Percentiles rank a stretch among this genome's conserved stretches.
phyloP scores from a whole-genome alignment of 176 grass and related monocot genomes.

The Secale cereale region DNA sequence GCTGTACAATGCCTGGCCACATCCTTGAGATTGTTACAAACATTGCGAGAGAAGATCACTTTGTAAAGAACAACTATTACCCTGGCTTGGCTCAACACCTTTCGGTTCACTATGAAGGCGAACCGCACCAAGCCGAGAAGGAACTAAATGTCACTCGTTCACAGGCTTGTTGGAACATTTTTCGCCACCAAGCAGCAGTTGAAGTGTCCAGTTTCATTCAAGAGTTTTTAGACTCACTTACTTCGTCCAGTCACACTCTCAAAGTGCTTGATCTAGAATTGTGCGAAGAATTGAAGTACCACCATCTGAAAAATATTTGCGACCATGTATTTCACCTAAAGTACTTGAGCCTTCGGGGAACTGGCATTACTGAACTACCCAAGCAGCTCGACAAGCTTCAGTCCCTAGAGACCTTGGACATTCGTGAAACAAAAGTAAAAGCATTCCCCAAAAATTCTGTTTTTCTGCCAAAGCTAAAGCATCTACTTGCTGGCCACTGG shows the following conservation, averaged over 20 bases:
- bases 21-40: background rate
- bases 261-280: slow-evolving; percentile 13
- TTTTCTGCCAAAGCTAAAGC: background rate
- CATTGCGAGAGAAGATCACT: background rate
- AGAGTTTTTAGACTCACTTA: background rate
- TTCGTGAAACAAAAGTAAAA: slow-evolving; percentile 3
- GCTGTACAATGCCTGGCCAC: background rate
- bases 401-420: slow-evolving; percentile 2
- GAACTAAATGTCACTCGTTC: background rate
- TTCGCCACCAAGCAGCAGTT: background rate
- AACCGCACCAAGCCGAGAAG: background rate
- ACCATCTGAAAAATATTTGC: background rate
- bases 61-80: background rate
- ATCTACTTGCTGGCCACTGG: background rate
- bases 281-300: background rate
- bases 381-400: background rate
- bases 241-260: background rate
- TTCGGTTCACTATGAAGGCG: background rate
- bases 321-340: background rate
- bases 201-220: background rate
- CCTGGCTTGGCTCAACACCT: background rate
- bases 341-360: background rate
- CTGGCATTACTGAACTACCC: background rate
- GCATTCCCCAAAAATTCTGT: background rate
- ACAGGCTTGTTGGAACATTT: background rate